These are phyloP conservation scores for Neofusicoccum parvum DNA, from an alignment of 2,329 filamentous ascomycete species.

Conservation along the genomic window DNA sequence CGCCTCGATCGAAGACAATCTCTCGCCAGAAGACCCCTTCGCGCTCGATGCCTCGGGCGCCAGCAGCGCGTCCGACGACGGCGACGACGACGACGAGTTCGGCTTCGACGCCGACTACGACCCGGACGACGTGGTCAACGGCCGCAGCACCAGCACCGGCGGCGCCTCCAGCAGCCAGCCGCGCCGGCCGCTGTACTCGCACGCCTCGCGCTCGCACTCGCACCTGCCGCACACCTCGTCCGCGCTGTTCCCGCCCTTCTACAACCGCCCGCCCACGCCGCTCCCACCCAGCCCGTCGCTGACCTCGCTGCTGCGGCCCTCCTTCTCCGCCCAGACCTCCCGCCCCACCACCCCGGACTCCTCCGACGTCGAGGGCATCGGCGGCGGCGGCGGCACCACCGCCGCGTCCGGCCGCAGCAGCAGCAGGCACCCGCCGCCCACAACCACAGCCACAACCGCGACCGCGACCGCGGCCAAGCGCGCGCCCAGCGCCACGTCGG, in stretches of 20 bases:
- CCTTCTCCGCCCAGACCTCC: slow-evolving; percentile 64
- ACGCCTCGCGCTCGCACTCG: slow-evolving; percentile 47
- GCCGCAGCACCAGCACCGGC: slow-evolving; percentile 11
- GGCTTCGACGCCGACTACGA: slow-evolving; percentile 4
- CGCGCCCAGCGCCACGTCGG: slow-evolving; percentile 16
- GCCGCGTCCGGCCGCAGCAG: slow-evolving; percentile 24
- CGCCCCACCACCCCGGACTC: slow-evolving; percentile 84
- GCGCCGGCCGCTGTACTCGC: slow-evolving; percentile 44
- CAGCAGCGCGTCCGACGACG: slow-evolving; percentile 17
- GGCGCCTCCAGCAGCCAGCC: slow-evolving; percentile 23
- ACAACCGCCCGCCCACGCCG: slow-evolving; percentile 93
- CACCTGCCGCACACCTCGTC: slow-evolving; percentile 42
- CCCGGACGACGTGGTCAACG: background rate
- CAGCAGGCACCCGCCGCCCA: slow-evolving; percentile 2
- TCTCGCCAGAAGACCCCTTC: slow-evolving; percentile 30
- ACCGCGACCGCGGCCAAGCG: slow-evolving; percentile 24
- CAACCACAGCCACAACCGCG: background rate
- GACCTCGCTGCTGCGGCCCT: slow-evolving; percentile 81
- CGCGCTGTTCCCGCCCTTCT: slow-evolving; percentile 78
- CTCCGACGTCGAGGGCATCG: slow-evolving; percentile 71
- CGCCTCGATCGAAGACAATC: slow-evolving; percentile 42
- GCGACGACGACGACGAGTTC: slow-evolving; percentile 14
- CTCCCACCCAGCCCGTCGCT: slow-evolving; percentile 89
- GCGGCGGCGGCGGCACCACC: slow-evolving; percentile 43
- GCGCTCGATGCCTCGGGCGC: slow-evolving; percentile 25